Evolutionary conservation across 2,329 filamentous ascomycete species (phyloP).

Genomic region (Trichoderma sp.): DNA sequence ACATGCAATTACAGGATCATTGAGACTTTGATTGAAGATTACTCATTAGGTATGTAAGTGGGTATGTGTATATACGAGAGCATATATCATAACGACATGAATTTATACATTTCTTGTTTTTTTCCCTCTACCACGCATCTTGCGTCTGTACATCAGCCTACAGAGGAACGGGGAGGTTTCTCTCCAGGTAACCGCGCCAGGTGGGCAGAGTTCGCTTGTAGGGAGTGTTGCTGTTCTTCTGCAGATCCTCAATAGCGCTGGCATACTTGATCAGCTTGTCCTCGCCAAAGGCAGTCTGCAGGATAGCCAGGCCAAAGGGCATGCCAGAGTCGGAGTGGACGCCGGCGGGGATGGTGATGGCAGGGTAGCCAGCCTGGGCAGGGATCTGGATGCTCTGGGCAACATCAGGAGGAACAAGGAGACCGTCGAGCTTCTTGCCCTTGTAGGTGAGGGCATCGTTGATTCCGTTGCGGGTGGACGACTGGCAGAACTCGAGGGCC

Average conservation of each 20-base stretch:
- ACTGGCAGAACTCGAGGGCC: slow-evolving; percentile 64
- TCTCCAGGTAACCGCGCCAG: slow-evolving; percentile 55
- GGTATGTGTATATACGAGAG: slow-evolving; percentile 22
- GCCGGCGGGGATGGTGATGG: slow-evolving; percentile 69
- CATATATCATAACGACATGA: slow-evolving; percentile 14
- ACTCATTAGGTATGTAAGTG: slow-evolving; percentile 22
- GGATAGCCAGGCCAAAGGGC: slow-evolving; percentile 62
- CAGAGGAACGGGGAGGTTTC: slow-evolving; percentile 48
- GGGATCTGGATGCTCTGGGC: slow-evolving; percentile 70
- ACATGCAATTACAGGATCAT: too few relatives aligned
- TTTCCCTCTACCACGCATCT: background rate
- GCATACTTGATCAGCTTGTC: slow-evolving; percentile 59
- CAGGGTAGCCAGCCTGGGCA: slow-evolving; percentile 74
- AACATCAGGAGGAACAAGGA: slow-evolving; percentile 70
- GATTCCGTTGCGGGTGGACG: slow-evolving; percentile 66
- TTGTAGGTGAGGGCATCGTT: slow-evolving; percentile 62
- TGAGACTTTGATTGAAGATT: background rate
- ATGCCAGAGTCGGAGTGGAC: slow-evolving; percentile 57
- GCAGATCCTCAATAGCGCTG: slow-evolving; percentile 65
- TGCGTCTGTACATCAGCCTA: slow-evolving; percentile 16
- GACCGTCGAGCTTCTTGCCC: slow-evolving; percentile 55
- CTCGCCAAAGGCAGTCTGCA: slow-evolving; percentile 64
- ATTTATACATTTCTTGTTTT: background rate
- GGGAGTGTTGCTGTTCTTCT: slow-evolving; percentile 45
- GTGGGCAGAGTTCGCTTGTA: slow-evolving; percentile 53